Evolutionary conservation across 2,329 filamentous ascomycete species (phyloP).

Genomic region (Sclerotinia borealis): DNA sequence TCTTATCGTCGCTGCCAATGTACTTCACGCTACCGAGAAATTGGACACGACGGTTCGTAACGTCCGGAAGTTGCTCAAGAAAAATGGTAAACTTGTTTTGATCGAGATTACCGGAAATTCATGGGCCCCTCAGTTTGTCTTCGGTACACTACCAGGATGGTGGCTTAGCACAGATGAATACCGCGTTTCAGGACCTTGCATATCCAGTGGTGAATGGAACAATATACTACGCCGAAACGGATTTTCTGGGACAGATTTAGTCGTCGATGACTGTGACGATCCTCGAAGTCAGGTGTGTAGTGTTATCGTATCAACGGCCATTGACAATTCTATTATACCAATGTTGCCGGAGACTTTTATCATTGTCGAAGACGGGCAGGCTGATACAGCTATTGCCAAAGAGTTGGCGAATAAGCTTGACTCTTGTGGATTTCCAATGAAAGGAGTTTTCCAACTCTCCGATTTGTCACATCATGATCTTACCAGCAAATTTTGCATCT

Average conservation of each 20-base stretch:
- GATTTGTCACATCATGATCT: neutral
- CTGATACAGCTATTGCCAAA: neutral
- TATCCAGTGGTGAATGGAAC: neutral
- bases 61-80: conserved; percentile 27
- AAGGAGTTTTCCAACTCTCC: neutral
- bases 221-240: neutral
- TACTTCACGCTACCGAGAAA: conserved; percentile 21
- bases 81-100: conserved; percentile 27
- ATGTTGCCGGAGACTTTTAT: neutral
- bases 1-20: conserved; percentile 23
- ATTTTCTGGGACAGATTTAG: neutral
- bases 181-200: neutral
- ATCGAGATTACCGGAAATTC: conserved; percentile 20
- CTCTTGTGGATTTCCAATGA: neutral
- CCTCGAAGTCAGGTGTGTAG: neutral
- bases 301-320: neutral
- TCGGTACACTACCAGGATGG: neutral
- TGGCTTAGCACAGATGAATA: conserved; percentile 20
- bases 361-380: neutral
- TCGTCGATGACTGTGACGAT: neutral
- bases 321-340: neutral
- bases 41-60: conserved; percentile 26
- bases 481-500: neutral
- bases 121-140: neutral
- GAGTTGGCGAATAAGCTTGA: neutral